phyloP scores from a whole-genome alignment of 768 basidiomycete species.

The Daedalea quercina region DNA sequence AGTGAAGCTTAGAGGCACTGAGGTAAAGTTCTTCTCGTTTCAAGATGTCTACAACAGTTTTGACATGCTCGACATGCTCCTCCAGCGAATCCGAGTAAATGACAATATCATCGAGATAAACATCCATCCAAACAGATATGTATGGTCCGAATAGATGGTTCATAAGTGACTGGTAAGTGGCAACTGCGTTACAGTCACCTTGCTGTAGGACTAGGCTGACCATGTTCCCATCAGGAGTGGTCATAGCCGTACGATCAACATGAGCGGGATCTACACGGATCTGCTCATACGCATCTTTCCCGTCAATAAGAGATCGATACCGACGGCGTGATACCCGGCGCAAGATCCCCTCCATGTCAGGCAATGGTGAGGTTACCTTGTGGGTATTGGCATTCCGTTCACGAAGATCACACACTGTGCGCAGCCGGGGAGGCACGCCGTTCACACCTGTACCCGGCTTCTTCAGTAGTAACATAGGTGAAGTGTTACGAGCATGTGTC shows the following conservation, averaged over 20 bases:
- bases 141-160: slow-evolving; percentile 21
- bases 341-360: slow-evolving; percentile 20
- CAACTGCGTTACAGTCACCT: slow-evolving; percentile 25
- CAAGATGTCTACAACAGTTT: slow-evolving; percentile 9
- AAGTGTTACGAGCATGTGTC: slow-evolving; percentile 19
- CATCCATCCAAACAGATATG: slow-evolving; percentile 24
- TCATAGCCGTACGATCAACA: slow-evolving; percentile 17
- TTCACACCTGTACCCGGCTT: slow-evolving; percentile 15
- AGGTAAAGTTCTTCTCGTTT: slow-evolving; percentile 15
- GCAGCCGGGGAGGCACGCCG: slow-evolving; percentile 8
- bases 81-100: slow-evolving; percentile 25
- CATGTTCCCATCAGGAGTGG: slow-evolving; percentile 24
- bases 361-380: slow-evolving; percentile 20
- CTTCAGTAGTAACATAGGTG: slow-evolving; percentile 27
- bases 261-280: slow-evolving; percentile 18
- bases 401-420: slow-evolving; percentile 9
- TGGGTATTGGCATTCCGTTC: slow-evolving; percentile 19
- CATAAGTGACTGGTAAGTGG: slow-evolving; percentile 24
- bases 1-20: slow-evolving; percentile 16
- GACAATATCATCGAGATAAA: slow-evolving; percentile 30
- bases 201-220: slow-evolving; percentile 24
- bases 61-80: slow-evolving; percentile 25
- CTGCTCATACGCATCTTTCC: slow-evolving; percentile 25
- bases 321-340: slow-evolving; percentile 6
- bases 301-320: slow-evolving; percentile 18